Base-by-base conservation (phyloP, 768 basidiomycete genomes). In the Podaxis mareebaensis region DNA sequence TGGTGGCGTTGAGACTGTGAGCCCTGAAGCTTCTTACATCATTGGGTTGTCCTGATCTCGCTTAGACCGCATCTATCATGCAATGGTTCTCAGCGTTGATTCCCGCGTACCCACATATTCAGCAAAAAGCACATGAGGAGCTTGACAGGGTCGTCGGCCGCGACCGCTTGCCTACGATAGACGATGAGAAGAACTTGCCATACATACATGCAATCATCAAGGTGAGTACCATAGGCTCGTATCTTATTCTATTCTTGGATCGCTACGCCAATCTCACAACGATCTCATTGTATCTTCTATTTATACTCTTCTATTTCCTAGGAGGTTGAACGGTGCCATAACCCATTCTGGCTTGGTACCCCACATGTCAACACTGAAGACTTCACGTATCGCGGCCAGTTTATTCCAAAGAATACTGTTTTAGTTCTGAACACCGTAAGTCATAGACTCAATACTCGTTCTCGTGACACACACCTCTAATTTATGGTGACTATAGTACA, bases 1-100 rank as follows among this genome's bases (percentile, higher is more conserved):
- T 11, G 81, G 77, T 3, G 81, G 81, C 12, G 77, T 81, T n/a
- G 75, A 81, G 61, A 76, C 81, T 15, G 59, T 60, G 24, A 33
- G 49, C 8, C 13, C 12, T 51, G 8, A 24, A 10, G 22, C 24
- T 51, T 51, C 24, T 26, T 51, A 13, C 10, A 10, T 33, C 5
- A 13, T 3, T 8, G 4, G 24, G 0, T 28, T 24, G 12, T 28
- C 8, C 20, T 12, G 11, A 11, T 20, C 5, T 24, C 20, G 24
- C 10, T 51, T 39, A 78, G 77, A 76, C 76, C 1, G 70, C 77
- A 26, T 73, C 72, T 5, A 72, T 78, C 58, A 75, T 80, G 64
- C 73, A 76, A 63, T 77, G 76, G 74, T 78, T 78, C 68, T 72
- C 73, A 4, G 74, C 76, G 1, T 67, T 74, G 24, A 68, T 69